These are phyloP conservation scores for Pezicula rhizophila DNA, from an alignment of 2,329 filamentous ascomycete species.

Conservation along the genomic window DNA sequence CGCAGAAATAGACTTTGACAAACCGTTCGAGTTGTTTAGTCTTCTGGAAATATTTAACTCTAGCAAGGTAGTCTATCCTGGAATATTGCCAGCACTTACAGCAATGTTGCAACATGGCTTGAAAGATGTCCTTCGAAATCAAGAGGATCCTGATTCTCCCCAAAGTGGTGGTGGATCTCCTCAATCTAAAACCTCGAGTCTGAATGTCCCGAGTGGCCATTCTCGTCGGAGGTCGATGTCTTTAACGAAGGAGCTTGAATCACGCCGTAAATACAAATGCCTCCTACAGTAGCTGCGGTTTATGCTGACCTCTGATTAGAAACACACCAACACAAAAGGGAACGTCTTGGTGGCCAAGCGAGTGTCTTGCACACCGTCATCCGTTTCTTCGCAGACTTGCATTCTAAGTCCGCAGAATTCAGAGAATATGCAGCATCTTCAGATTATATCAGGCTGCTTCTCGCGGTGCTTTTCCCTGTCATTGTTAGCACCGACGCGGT, in stretches of 20 bases:
- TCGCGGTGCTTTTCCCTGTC: slow-evolving; percentile 78
- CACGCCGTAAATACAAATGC: slow-evolving; percentile 38
- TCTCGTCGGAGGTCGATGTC: slow-evolving; percentile 53
- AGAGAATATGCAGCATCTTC: slow-evolving; percentile 76
- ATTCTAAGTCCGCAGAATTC: slow-evolving; percentile 70
- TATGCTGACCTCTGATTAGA: slow-evolving; percentile 23
- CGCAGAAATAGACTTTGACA: slow-evolving; percentile 65
- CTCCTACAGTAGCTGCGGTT: neutral
- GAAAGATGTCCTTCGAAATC: slow-evolving; percentile 59
- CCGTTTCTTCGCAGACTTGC: slow-evolving; percentile 72
- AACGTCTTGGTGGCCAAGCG: slow-evolving; percentile 50
- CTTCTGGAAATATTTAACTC: slow-evolving; percentile 69
- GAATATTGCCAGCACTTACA: slow-evolving; percentile 72
- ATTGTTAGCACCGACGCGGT: slow-evolving; percentile 82
- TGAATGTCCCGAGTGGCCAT: slow-evolving; percentile 20
- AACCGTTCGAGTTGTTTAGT: slow-evolving; percentile 66
- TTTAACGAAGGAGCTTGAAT: slow-evolving; percentile 52
- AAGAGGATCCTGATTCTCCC: slow-evolving; percentile 54
- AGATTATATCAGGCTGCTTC: slow-evolving; percentile 73
- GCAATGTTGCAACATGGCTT: slow-evolving; percentile 84
- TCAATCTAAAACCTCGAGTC: slow-evolving; percentile 9
- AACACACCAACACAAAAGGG: slow-evolving; percentile 36
- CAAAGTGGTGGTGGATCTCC: slow-evolving; percentile 19
- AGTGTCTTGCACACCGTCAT: slow-evolving; percentile 70
- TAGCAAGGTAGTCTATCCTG: slow-evolving; percentile 65